Evolutionary conservation across 2,329 filamentous ascomycete genomes (phyloP).

Genomic region (Gyromitra esculenta): DNA sequence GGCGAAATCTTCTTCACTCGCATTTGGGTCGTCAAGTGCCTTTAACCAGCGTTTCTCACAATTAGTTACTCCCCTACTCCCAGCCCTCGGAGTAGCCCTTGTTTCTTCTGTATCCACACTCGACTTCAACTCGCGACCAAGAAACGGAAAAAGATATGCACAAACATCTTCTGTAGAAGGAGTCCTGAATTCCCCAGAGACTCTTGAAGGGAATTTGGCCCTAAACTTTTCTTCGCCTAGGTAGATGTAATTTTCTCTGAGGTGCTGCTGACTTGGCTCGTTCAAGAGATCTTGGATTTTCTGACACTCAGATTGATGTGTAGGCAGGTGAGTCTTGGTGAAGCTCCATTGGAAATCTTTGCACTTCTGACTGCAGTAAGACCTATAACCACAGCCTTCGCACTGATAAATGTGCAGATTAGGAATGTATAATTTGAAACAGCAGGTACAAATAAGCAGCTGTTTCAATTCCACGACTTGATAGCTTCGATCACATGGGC

Average conservation of each 20-base stretch:
- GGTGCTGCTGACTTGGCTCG: neutral
- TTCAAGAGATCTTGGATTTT: slow-evolving; percentile 5
- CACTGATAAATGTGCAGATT: neutral
- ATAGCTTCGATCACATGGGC: neutral
- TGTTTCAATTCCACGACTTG: neutral
- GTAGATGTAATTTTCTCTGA: slow-evolving; percentile 15
- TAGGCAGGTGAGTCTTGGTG: slow-evolving; percentile 8
- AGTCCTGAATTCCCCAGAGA: neutral
- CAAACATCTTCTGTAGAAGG: neutral
- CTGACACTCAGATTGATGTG: slow-evolving; percentile 18
- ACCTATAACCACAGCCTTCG: slow-evolving; percentile 10
- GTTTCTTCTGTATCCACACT: neutral
- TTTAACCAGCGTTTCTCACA: slow-evolving; percentile 25
- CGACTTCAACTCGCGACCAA: neutral
- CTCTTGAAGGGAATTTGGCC: slow-evolving; percentile 1
- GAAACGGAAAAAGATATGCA: neutral
- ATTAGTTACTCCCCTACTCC: neutral
- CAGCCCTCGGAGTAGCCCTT: neutral
- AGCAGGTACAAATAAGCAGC: slow-evolving; percentile 8
- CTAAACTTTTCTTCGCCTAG: slow-evolving; percentile 4
- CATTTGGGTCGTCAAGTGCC: slow-evolving; percentile 17
- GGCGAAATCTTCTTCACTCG: slow-evolving; percentile 7
- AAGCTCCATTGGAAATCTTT: slow-evolving; percentile 8
- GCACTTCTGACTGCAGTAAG: slow-evolving; percentile 22
- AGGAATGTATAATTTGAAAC: neutral